Base-by-base conservation (phyloP, 2,329 filamentous ascomycete species). In the Neocucurbitaria cava region DNA sequence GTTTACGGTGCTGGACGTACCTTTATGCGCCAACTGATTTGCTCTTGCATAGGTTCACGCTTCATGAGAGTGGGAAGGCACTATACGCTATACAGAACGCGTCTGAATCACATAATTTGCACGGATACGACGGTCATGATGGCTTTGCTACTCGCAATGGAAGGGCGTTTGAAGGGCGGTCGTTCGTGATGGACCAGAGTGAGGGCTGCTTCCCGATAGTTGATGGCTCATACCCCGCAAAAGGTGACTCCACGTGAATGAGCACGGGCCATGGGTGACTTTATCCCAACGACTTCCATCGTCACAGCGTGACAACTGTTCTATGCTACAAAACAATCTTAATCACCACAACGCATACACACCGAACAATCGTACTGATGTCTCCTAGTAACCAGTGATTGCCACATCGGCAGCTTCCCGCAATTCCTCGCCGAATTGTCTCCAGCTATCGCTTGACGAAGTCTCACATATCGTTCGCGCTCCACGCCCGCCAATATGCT, bases 401-500 rank as follows among this genome's bases (percentile, higher is more conserved):
- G 65, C 65, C 65, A 55, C 44, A 46, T 48, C 56, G 65, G 65
- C 65, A 67, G 42, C 53, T 58, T 55, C 50, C 58, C 63, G 44
- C 65, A 59, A 54, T 58, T 66, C 62, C 36, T 30, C 51, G 9
- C 54, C 45, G 62, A 62, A 57, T 61, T 68, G 64, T 51, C n/a
- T 20, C 52, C 49, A 49, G 54, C 56, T 55, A 49, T 58, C 46
- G 52, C 52, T 59, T 54, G 45, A 66, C 62, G 49, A 61, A 65
- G 60, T 52, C 58, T 58, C 36, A 63, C 58, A 36, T 56, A 57
- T 58, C 55, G 54, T 58, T 67, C 70, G 65, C 57, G 30, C 54
- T 56, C 33, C 52, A 59, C 54, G 58, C 54, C 56, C 64, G 72
- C 69, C 79, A 83, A 80, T 58, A 85, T 85, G 83, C 72, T 78